Base-by-base conservation (phyloP, 2,329 filamentous ascomycete genomes). In the Aspergillus awamori region DNA sequence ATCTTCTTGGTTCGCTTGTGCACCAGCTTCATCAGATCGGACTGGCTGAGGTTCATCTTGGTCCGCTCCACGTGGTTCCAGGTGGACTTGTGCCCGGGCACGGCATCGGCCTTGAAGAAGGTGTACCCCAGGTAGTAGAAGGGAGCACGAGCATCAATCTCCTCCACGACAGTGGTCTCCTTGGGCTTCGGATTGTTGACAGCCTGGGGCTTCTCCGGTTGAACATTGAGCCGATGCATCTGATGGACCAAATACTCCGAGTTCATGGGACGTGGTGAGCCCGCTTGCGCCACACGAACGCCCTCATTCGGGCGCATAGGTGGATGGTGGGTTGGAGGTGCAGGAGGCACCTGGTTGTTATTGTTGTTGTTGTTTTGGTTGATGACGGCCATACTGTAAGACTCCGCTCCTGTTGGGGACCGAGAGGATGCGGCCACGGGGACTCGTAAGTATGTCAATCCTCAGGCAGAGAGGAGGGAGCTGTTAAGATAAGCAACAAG, bases 101-200 rank as follows among this genome's bases (percentile, higher is more conserved):
- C 58, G 10, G 70, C 64, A 13, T 72, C 68, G 15, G 73, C 74
- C 55, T 73, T 73, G 65, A 68, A 71, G 53, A 77, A 72, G n/a
- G 69, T 74, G 62, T 72, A 78, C 2, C 76, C 75, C 57, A 65
- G 28, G 36, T 75, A 74, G 22, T 74, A 73, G 15, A 63, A 53
- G 4, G 64, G 63, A 7, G 58, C 26, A 17, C 60, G 61, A 13
- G 66, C 51, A 26, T 62, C 59, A 13, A 60, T 22, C 22, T 67
- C 63, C 47, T 58, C 49, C 24, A 47, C 11, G 11, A 45, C 33
- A 26, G 20, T 48, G 53, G 59, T 20, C 15, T 60, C 59, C 47
- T 54, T 54, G 13, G 26, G n/a, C 20, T 49, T 63, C 22, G 28
- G 51, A 11, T 41, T 53, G 28, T 51, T 59, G 10, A 49, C 53